Percentiles rank a stretch among this genome's conserved stretches.
phyloP scores from a whole-genome alignment of 2,329 filamentous ascomycete species.

The Venturia asperata region DNA sequence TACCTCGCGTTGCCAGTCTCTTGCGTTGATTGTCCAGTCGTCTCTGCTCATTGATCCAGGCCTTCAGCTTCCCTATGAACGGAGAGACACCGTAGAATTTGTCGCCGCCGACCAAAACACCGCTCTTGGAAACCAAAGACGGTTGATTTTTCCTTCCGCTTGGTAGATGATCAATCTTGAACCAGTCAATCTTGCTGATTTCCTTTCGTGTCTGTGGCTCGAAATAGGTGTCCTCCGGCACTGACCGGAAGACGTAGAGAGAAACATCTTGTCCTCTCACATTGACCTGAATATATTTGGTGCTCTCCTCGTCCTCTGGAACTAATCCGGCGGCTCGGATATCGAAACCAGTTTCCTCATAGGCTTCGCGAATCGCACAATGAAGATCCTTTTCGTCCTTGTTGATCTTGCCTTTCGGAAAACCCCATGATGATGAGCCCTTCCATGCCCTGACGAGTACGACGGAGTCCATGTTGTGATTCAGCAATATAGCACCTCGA shows the following conservation, averaged over 20 bases:
- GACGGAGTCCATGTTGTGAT: slow-evolving; percentile 87
- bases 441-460: slow-evolving; percentile 97
- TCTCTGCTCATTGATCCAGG: slow-evolving; percentile 82
- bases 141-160: slow-evolving; percentile 60
- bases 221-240: slow-evolving; percentile 81
- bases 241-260: slow-evolving; percentile 82
- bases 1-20: slow-evolving; percentile 19
- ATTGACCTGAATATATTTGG: slow-evolving; percentile 79
- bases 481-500: slow-evolving; percentile 86
- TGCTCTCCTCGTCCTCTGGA: slow-evolving; percentile 55
- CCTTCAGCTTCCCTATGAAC: slow-evolving; percentile 76
- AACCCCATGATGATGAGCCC: slow-evolving; percentile 93
- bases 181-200: slow-evolving; percentile 88
- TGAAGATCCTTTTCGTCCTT: slow-evolving; percentile 91
- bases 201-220: slow-evolving; percentile 90
- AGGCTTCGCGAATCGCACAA: slow-evolving; percentile 89
- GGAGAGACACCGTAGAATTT: slow-evolving; percentile 99
- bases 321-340: slow-evolving; percentile 69
- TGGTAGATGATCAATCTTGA: slow-evolving; percentile 79
- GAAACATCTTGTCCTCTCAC: slow-evolving; percentile 91
- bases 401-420: slow-evolving; percentile 95
- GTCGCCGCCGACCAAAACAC: slow-evolving; percentile 58
- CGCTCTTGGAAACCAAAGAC: slow-evolving; percentile 49
- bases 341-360: slow-evolving; percentile 92
- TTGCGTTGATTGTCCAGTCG: slow-evolving; percentile 54